A percentile compares a stretch with the other conserved stretches of the same genome.
Conservation (phyloP, 495 filamentous ascomycete genomes). For the Xylaria nigripes region DNA sequence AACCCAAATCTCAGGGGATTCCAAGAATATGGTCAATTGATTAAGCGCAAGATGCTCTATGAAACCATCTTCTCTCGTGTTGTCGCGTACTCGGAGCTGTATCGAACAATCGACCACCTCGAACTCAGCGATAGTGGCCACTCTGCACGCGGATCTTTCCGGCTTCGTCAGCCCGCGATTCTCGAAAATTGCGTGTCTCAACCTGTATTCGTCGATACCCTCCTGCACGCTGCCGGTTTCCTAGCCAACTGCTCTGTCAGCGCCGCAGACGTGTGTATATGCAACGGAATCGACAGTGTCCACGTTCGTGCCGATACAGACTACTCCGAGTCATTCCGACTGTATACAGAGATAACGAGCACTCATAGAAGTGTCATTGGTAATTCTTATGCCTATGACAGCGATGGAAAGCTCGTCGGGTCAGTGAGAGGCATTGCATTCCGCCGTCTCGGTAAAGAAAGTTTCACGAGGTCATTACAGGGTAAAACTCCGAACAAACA, state of each 20-base stretch:
- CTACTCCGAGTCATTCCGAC: neutral
- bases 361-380: neutral
- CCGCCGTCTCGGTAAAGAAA: neutral
- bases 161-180: neutral
- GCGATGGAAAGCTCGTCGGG: neutral
- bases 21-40: neutral
- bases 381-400: neutral
- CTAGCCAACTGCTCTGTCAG: neutral
- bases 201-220: neutral
- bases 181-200: neutral
- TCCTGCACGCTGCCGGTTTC: neutral
- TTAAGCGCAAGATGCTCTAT: neutral
- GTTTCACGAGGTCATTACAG: neutral
- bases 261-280: neutral
- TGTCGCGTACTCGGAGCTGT: neutral
- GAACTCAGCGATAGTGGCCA: neutral
- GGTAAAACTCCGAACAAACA: neutral
- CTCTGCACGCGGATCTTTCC: neutral
- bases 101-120: neutral
- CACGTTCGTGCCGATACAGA: neutral
- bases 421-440: neutral
- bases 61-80: neutral
- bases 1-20: neutral
- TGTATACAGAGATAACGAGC: neutral
- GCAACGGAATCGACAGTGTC: neutral